phyloP scores from a whole-genome alignment of 306 rosid species.

The Vigna angularis region DNA sequence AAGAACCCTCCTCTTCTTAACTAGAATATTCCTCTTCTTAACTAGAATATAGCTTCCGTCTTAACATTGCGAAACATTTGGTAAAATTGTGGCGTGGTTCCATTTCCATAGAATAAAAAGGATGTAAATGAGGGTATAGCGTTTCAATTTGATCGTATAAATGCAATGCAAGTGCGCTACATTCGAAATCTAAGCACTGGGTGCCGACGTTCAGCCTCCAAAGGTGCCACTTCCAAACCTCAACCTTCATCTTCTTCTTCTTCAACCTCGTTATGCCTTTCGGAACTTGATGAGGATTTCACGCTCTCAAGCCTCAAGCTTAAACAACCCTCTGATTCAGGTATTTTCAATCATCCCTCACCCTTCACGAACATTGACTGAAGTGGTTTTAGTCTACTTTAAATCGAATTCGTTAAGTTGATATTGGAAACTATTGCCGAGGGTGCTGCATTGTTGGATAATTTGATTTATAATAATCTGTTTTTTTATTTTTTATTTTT shows the following conservation, averaged over 20 bases:
- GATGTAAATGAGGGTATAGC: neutral
- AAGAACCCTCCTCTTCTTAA: no score
- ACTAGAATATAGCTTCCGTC: no score
- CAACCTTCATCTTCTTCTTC: slow-evolving; percentile 19
- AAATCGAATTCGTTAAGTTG: neutral
- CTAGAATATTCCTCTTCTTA: no score
- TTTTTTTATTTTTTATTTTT: slow-evolving; percentile 4
- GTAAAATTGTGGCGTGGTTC: no score
- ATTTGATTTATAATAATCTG: neutral
- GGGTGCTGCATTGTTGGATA: neutral
- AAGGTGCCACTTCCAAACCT: slow-evolving; percentile 24
- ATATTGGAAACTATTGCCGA: neutral
- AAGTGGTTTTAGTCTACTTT: slow-evolving; percentile 31
- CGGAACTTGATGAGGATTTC: slow-evolving; percentile 2
- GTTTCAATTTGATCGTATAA: neutral
- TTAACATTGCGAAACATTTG: no score
- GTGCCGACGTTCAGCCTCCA: slow-evolving; percentile 36
- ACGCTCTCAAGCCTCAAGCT: slow-evolving; percentile 50
- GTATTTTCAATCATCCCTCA: slow-evolving; percentile 37
- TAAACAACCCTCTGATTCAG: slow-evolving; percentile 53
- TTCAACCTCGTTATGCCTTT: slow-evolving; percentile 16
- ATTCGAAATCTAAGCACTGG: slow-evolving; percentile 32
- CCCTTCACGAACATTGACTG: neutral
- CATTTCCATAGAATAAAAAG: no score
- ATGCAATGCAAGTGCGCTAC: slow-evolving; percentile 18